Base-by-base conservation (phyloP, 2,329 filamentous ascomycete genomes). In the Penicillium sp. region DNA sequence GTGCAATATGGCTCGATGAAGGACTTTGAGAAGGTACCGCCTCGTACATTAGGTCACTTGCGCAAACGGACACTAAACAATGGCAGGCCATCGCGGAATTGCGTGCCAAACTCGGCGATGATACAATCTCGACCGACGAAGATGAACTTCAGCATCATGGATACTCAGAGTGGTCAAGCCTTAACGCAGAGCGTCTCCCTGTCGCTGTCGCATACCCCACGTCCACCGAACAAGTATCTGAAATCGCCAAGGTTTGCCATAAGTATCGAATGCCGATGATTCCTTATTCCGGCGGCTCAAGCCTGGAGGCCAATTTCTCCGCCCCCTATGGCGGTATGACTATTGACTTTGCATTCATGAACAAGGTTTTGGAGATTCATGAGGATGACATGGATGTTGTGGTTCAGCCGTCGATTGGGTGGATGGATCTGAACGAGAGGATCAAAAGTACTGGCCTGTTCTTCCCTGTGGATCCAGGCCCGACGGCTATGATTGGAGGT, bases 311-410 rank as follows among this genome's bases (percentile, higher is more conserved):
- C 13, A 94, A 96, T 69, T 95, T 95, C 71, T 89, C 89, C 0
- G 89, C 91, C 13, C 90, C 90, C 0, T 88, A 86, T 66, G 91
- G 91, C 12, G 92, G 92, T 12, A 83, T 96, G 66, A 93, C 89
- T 60, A 88, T 96, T 46, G 92, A 96, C 67, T 96, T 96, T 69
- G 83, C 85, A 1, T 84, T 84, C 65, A 96, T 96, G 92, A 87
- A 95, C 69, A 79, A 85, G 64, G 87, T 96, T 24, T 62, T 96
- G 28, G 79, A 85, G 49, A 79, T 96, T 51, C 88, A 95, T 69
- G 86, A 88, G 61, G 87, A 89, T 4, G 92, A 96, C 69, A 90
- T 96, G 88, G 92, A 96, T 63, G 81, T 96, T 45, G 89, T 95
- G 4, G 90, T 96, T 3, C 92, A 96, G 70, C 92, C 92, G 3